These are phyloP conservation scores for Chrysanthemum seticuspe DNA, from an alignment of 129 eudicot genomes.

Conservation along the genomic window DNA sequence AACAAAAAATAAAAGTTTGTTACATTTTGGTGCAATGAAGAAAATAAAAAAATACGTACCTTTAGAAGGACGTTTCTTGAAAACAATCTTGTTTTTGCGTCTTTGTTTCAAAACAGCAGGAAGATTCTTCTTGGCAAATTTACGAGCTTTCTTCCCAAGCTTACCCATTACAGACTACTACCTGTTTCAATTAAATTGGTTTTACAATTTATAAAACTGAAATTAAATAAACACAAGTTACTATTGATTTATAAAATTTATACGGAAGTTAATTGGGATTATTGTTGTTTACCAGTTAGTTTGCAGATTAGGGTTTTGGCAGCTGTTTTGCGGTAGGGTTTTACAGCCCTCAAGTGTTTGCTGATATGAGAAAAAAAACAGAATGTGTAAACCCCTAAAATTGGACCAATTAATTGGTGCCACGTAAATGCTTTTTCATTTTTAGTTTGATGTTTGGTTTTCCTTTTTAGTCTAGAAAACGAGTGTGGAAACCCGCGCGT, in stretches of 20 bases:
- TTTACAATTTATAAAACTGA: conserved; percentile 11
- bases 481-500: too few relatives aligned
- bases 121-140: conserved; percentile 91
- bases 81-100: conserved; percentile 59
- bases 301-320: conserved; percentile 17
- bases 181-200: too few relatives aligned
- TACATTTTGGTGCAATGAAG: too few relatives aligned
- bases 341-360: conserved; percentile 13
- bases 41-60: conserved; percentile 30
- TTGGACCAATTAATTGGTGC: not conserved
- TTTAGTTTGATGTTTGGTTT: not conserved
- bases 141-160: conserved; percentile 94
- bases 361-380: not conserved
- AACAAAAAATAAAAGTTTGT: too few relatives aligned
- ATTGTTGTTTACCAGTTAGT: conserved; percentile 8
- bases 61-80: conserved; percentile 50
- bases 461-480: too few relatives aligned
- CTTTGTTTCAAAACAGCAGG: conserved; percentile 56
- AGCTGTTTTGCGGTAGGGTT: conserved; percentile 24
- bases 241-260: too few relatives aligned
- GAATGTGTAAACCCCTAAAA: conserved; percentile 14
- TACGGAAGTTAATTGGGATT: not conserved
- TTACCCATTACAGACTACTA: conserved; percentile 55
- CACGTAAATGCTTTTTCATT: not conserved
- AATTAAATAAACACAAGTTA: not conserved